Percentiles rank a stretch among this genome's conserved stretches.
Evolutionary conservation across 2,329 filamentous ascomycete genomes (phyloP).

Genomic region (Colletotrichum chrysophilum): DNA sequence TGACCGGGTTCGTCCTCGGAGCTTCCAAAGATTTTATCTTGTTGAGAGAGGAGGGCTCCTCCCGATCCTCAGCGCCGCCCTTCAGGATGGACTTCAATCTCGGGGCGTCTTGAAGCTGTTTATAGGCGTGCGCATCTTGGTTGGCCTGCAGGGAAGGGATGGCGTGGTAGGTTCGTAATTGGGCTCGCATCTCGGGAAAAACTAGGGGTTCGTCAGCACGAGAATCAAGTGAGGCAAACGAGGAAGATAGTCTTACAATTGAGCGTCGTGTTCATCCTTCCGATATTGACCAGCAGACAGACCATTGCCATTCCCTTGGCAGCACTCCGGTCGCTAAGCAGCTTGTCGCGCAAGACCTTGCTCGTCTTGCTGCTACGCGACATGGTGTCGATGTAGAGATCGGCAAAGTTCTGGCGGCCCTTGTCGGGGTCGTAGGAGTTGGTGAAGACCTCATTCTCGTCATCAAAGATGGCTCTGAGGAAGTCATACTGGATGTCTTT

Average conservation of each 20-base stretch:
- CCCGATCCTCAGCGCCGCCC: conserved; percentile 87
- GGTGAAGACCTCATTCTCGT: conserved; percentile 79
- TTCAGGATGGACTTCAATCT: conserved; percentile 97
- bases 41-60: conserved; percentile 83
- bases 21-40: conserved; percentile 74
- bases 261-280: conserved; percentile 97
- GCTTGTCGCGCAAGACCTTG: conserved; percentile 96
- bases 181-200: conserved; percentile 98
- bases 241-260: conserved; percentile 74
- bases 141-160: conserved; percentile 95
- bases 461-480: conserved; percentile 78
- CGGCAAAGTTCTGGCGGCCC: conserved; percentile 77
- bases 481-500: conserved; percentile 91
- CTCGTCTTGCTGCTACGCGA: conserved; percentile 98
- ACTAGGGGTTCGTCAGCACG: conserved; percentile 59
- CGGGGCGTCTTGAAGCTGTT: conserved; percentile 95
- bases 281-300: conserved; percentile 94
- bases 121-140: conserved; percentile 95
- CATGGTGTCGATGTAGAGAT: conserved; percentile 99
- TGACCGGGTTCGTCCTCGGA: conserved; percentile 91
- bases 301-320: conserved; percentile 99
- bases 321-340: conserved; percentile 87
- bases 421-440: conserved; percentile 81
- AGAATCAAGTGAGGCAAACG: background rate
- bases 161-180: conserved; percentile 95